These are phyloP conservation scores for Aspergillus panamensis DNA, from an alignment of 495 filamentous ascomycete species.

Conservation along the genomic window DNA sequence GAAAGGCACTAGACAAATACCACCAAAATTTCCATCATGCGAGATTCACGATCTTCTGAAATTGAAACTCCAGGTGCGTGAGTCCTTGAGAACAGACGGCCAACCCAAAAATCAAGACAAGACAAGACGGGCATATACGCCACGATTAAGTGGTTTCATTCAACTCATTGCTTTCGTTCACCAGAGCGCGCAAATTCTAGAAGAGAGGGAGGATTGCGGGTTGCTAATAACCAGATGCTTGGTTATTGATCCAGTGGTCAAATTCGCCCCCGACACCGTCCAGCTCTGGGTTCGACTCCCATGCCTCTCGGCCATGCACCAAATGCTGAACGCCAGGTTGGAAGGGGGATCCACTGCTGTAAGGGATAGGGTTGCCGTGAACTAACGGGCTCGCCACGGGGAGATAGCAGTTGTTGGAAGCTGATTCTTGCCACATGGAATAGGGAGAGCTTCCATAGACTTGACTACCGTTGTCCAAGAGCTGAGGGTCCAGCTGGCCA, in stretches of 20 bases:
- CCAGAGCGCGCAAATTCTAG: neutral
- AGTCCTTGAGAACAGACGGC: constrained; percentile 1
- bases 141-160: neutral
- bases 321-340: constrained; percentile 9
- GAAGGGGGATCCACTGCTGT: constrained; percentile 6
- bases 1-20: constrained; percentile 4
- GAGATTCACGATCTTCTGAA: neutral
- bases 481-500: constrained; percentile 46
- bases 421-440: constrained; percentile 22
- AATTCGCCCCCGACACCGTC: constrained; percentile 20
- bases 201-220: neutral
- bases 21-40: constrained; percentile 7
- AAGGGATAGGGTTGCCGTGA: constrained; percentile 11
- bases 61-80: constrained; percentile 4
- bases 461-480: constrained; percentile 22
- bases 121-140: neutral
- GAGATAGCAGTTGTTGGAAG: constrained; percentile 16
- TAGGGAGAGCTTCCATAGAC: constrained; percentile 17
- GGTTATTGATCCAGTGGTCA: constrained; percentile 23
- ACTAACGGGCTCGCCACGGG: constrained; percentile 14
- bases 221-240: constrained; percentile 12
- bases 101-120: constrained; percentile 5
- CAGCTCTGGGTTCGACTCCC: constrained; percentile 21
- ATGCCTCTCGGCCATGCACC: constrained; percentile 17
- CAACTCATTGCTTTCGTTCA: constrained; percentile 18